phyloP scores from a whole-genome alignment of 768 basidiomycete species.

The Boletus edulis region DNA sequence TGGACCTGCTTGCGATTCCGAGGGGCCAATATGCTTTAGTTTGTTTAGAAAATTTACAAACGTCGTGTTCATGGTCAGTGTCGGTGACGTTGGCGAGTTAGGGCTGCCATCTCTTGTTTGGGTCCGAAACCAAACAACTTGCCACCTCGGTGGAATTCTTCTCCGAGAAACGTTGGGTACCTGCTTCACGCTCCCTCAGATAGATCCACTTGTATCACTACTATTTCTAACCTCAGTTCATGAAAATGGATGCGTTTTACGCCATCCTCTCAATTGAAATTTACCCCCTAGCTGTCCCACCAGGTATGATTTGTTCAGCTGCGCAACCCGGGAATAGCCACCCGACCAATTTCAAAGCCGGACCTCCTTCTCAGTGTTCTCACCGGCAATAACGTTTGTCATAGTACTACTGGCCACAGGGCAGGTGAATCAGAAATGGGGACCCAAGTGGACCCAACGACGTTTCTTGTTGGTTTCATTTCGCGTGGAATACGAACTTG shows the following conservation, averaged over 20 bases:
- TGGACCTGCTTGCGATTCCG: background rate
- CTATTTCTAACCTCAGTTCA: too few relatives aligned
- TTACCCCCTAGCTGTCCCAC: too few relatives aligned
- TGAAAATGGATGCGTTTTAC: too few relatives aligned
- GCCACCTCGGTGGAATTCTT: too few relatives aligned
- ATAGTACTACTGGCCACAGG: background rate
- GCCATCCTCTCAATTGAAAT: too few relatives aligned
- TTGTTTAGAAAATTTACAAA: slow-evolving; percentile 17
- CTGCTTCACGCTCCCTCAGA: too few relatives aligned
- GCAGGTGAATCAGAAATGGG: slow-evolving; percentile 1
- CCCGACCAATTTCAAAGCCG: slow-evolving; percentile 7
- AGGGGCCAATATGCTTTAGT: slow-evolving; percentile 5
- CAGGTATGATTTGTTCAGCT: slow-evolving; percentile 2
- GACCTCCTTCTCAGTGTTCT: background rate
- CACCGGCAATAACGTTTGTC: background rate
- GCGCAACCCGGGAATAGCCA: background rate
- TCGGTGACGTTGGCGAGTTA: background rate
- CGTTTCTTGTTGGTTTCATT: background rate
- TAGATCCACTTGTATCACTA: too few relatives aligned
- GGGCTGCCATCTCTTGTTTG: slow-evolving; percentile 16
- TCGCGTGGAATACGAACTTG: background rate
- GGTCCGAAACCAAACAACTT: slow-evolving; percentile 10
- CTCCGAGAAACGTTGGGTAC: too few relatives aligned
- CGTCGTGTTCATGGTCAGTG: slow-evolving; percentile 7
- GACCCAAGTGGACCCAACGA: background rate